Evolutionary conservation across 2,329 filamentous ascomycete genomes (phyloP).

Genomic region (Hortaea werneckii): DNA sequence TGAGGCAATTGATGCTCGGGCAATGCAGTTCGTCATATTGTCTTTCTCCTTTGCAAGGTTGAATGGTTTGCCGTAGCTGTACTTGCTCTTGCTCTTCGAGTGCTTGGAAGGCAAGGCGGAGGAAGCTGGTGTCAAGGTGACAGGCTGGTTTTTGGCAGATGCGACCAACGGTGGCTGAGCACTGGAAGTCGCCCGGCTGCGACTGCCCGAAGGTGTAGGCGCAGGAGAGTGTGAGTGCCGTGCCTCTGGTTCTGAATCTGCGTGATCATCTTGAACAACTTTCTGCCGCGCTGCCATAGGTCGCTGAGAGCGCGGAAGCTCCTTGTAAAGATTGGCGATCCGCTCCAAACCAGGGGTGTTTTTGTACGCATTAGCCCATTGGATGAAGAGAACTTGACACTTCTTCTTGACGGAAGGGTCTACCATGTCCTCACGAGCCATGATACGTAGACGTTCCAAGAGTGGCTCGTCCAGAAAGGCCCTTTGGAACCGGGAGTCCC

Average conservation of each 20-base stretch:
- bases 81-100: conserved; percentile 27
- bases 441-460: conserved; percentile 79
- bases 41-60: conserved; percentile 81
- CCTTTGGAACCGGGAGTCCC: conserved; percentile 75
- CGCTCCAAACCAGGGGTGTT: conserved; percentile 68
- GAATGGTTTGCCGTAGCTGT: conserved; percentile 54
- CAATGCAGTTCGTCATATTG: conserved; percentile 77
- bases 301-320: conserved; percentile 57
- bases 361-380: conserved; percentile 79
- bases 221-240: conserved; percentile 3
- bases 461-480: conserved; percentile 84
- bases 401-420: conserved; percentile 81
- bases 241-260: conserved; percentile 43
- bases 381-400: conserved; percentile 73
- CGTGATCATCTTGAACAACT: conserved; percentile 67
- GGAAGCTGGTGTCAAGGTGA: conserved; percentile 22
- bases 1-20: conserved; percentile 78
- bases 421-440: conserved; percentile 73
- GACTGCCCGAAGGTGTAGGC: not conserved
- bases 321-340: conserved; percentile 68
- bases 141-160: conserved; percentile 16
- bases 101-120: conserved; percentile 20
- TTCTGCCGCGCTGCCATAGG: conserved; percentile 61
- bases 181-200: conserved; percentile 8
- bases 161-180: conserved; percentile 1